These are phyloP conservation scores for Colletotrichum tamarilloi DNA, from an alignment of 2,329 filamentous ascomycete species.

Conservation along the genomic window DNA sequence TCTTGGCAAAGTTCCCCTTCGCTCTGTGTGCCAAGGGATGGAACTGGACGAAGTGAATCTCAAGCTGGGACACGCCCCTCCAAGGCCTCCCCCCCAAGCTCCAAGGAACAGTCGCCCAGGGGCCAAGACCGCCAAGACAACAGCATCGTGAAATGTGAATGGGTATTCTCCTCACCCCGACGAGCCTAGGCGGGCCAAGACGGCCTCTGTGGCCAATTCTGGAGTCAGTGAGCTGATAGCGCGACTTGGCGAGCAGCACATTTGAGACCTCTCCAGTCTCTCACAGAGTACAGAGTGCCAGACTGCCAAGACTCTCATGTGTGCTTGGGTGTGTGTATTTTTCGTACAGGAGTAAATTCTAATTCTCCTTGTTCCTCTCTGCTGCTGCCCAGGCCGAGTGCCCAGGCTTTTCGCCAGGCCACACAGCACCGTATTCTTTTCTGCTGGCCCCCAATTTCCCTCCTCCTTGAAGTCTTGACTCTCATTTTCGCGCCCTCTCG, in stretches of 20 bases:
- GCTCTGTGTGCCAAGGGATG: not conserved
- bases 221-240: conserved; percentile 34
- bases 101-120: not conserved
- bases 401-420: not conserved
- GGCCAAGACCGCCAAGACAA: conserved; percentile 16
- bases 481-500: not conserved
- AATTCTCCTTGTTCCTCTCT: not conserved
- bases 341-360: not conserved
- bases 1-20: not conserved
- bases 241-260: conserved; percentile 25
- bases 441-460: not conserved
- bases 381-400: not conserved
- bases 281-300: not conserved
- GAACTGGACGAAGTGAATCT: not conserved
- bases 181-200: conserved; percentile 23
- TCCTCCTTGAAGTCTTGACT: not conserved
- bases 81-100: not conserved
- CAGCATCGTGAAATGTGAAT: conserved; percentile 5
- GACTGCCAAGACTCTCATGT: not conserved
- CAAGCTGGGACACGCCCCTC: not conserved
- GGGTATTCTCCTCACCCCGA: not conserved
- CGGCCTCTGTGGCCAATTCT: conserved; percentile 23
- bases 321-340: not conserved
- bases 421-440: not conserved
- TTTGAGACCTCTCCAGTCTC: conserved; percentile 20